A percentile compares a stretch with the other conserved stretches of the same genome.
Evolutionary conservation across 169 alveolate species (phyloP).

Genomic region (Plasmodium coatneyi): DNA sequence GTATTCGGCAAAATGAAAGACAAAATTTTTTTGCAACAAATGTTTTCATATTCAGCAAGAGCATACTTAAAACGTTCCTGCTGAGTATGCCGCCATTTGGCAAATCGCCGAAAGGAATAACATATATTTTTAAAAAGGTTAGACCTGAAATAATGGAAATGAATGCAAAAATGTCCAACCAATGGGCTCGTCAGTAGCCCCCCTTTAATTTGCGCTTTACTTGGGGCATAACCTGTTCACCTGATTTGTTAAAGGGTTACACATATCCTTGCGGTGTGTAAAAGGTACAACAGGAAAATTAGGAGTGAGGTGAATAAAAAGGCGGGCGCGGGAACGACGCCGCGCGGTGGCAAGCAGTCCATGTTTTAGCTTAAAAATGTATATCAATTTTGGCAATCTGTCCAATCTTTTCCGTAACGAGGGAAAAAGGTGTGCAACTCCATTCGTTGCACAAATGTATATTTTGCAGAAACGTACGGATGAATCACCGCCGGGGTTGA

Average conservation of each 20-base stretch:
- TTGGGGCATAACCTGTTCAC: background rate
- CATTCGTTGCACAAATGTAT: background rate
- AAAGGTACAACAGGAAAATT: background rate
- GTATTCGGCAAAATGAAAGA: background rate
- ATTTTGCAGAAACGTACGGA: background rate
- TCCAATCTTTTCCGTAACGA: background rate
- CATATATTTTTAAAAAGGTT: background rate
- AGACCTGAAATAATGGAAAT: background rate
- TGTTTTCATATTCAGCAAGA: background rate
- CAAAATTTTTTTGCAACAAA: background rate
- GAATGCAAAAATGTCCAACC: background rate
- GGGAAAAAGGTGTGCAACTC: background rate
- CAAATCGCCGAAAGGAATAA: background rate
- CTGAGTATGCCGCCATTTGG: background rate
- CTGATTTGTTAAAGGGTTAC: background rate
- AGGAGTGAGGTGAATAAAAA: background rate
- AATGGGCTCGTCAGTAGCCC: background rate
- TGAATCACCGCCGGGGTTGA: background rate
- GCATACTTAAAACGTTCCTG: background rate
- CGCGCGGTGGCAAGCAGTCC: background rate
- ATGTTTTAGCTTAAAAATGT: background rate
- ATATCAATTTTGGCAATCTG: background rate
- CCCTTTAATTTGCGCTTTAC: background rate
- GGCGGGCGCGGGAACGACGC: background rate
- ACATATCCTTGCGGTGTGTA: background rate